phyloP scores from a whole-genome alignment of 352 stramenopile genomes.

The Phytophthora megakarya region DNA sequence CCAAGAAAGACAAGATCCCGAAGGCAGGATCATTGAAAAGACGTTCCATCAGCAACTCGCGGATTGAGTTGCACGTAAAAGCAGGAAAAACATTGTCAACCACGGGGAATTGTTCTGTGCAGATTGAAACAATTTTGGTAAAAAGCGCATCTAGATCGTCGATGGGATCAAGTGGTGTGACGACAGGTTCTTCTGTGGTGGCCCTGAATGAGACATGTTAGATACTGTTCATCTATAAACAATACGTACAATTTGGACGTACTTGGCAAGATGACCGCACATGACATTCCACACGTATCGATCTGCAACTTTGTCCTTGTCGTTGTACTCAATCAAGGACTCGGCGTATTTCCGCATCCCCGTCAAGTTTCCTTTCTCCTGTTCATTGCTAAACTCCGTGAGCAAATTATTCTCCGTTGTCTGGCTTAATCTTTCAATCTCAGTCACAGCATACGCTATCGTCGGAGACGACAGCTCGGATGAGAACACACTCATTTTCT shows the following conservation, averaged over 20 bases:
- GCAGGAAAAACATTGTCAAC: constrained; percentile 67
- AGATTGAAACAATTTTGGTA: constrained; percentile 61
- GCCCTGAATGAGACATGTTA: constrained; percentile 16
- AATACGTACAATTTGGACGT: not conserved
- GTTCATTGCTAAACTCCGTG: constrained; percentile 72
- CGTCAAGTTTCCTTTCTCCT: constrained; percentile 54
- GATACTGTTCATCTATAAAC: not conserved
- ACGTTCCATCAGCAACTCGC: constrained; percentile 69
- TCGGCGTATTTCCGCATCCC: constrained; percentile 65
- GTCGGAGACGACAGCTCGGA: constrained; percentile 65
- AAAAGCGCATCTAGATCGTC: constrained; percentile 72
- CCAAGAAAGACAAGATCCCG: constrained; percentile 75
- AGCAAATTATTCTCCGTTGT: constrained; percentile 77
- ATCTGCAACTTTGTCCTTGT: constrained; percentile 83
- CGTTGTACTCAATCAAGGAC: constrained; percentile 82
- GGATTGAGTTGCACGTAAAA: constrained; percentile 44
- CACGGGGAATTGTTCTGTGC: constrained; percentile 71
- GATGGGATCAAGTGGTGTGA: constrained; percentile 54
- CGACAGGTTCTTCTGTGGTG: constrained; percentile 20
- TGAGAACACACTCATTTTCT: constrained; percentile 76
- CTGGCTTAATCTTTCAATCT: constrained; percentile 80
- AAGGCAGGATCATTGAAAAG: constrained; percentile 84
- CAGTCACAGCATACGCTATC: constrained; percentile 58
- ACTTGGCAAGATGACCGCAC: constrained; percentile 69
- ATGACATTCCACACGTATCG: constrained; percentile 88